These are phyloP conservation scores for Trematosphaeria pertusa DNA, from an alignment of 2,329 filamentous ascomycete species.

Conservation along the genomic window DNA sequence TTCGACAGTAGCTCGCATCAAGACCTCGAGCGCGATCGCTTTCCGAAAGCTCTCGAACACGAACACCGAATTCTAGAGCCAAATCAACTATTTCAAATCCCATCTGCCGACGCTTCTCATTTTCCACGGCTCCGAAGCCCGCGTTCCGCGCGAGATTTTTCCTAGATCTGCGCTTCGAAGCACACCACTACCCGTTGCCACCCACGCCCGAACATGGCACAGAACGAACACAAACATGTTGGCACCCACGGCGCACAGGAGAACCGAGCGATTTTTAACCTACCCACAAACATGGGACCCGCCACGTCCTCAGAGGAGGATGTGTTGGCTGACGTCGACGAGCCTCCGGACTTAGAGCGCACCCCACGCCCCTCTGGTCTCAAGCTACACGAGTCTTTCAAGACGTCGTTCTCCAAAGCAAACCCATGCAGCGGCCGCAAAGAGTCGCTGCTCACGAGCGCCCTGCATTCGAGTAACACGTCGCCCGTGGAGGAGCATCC, in stretches of 20 bases:
- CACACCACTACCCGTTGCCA: no score
- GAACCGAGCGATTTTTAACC: conserved; percentile 33
- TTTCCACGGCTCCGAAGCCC: no score
- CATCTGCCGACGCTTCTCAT: no score
- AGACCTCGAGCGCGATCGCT: background rate
- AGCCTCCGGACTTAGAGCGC: conserved; percentile 78
- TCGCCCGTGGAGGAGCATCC: conserved; percentile 53
- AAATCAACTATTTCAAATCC: no score
- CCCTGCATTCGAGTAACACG: conserved; percentile 63
- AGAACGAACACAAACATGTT: conserved; percentile 40
- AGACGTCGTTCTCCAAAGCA: conserved; percentile 56
- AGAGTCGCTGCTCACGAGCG: conserved; percentile 86
- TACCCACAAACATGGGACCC: conserved; percentile 32
- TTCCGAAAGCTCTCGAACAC: background rate
- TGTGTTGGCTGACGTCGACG: conserved; percentile 77
- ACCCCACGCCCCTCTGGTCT: conserved; percentile 52
- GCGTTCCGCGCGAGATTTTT: no score
- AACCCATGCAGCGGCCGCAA: conserved; percentile 62
- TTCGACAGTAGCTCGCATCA: background rate
- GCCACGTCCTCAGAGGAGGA: conserved; percentile 63
- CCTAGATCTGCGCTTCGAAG: no score
- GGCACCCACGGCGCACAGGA: conserved; percentile 35
- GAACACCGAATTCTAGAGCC: no score
- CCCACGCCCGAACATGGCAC: no score
- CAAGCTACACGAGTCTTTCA: conserved; percentile 47